Base-by-base conservation (phyloP, 1,139 yeast species). In the Candida buenavistaensis region DNA sequence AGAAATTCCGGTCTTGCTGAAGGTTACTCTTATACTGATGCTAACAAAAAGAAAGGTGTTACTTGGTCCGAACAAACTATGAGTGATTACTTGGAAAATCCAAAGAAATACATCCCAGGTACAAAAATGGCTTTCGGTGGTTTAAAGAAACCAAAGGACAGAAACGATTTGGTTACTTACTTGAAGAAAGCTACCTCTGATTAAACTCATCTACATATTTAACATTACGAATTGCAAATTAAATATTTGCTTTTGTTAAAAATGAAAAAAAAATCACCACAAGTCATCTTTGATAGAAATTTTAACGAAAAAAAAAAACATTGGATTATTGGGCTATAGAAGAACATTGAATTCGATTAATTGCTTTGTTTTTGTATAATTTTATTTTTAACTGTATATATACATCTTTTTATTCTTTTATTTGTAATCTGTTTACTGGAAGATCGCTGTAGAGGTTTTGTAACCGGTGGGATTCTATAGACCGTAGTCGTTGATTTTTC, bases 41-140 rank as follows among this genome's bases (percentile, higher is more conserved):
- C 98, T 64, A 90, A 90, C 88, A 87, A 87, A 80, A 84, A 85
- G 78, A 89, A 89, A 76, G 95, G 90, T 61, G 95, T 90, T 48
- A 57, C 40, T 45, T 92, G 98, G 98, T 54, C 61, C 51, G 94
- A 82, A 62, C 92, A 89, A 64, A 79, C 89, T 68, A 79, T 92
- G 84, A 78, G 83, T 56, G 96, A 86, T 68, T 92, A 92, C 82
- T 82, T 92, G 71, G 95, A 85, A 74, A 94, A 92, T 87, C 98
- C 98, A 76, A 92, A 92, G 95, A 92, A 92, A 78, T 92, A 89
- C 78, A 89, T 92, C 56, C 98, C 98, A 62, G 98, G 98, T 72
- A 92, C 97, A 76, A 92, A 92, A 84, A 92, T 92, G 98, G 98
- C 98, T 51, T 92, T 92, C 60, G 98, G 97, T 75, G 98, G 98